These are phyloP conservation scores for Solanum dulcamara DNA, from an alignment of 257 asterid genomes.

Conservation along the genomic window DNA sequence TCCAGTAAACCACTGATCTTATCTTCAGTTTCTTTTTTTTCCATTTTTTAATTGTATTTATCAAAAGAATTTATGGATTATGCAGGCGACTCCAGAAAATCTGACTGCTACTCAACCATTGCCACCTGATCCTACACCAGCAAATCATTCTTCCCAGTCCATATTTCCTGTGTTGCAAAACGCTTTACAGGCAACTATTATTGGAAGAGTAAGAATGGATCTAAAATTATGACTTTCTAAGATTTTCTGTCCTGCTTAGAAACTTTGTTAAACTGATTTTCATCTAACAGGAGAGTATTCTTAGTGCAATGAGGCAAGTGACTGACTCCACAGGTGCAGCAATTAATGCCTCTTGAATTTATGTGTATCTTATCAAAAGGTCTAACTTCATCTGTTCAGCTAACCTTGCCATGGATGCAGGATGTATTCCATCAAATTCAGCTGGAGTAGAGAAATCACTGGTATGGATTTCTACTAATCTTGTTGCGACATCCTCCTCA, in stretches of 20 bases:
- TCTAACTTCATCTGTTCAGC: slow-evolving; percentile 9
- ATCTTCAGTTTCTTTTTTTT: neutral
- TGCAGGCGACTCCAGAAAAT: slow-evolving; percentile 57
- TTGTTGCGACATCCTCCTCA: neutral
- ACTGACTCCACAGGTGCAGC: slow-evolving; percentile 53
- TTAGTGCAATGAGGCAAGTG: slow-evolving; percentile 54
- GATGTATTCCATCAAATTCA: slow-evolving; percentile 13
- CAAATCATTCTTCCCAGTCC: slow-evolving; percentile 31
- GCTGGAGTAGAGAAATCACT: slow-evolving; percentile 40
- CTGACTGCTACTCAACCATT: slow-evolving; percentile 23
- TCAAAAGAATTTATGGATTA: slow-evolving; percentile 1
- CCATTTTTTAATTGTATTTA: neutral
- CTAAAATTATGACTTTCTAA: neutral
- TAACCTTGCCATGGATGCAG: slow-evolving; percentile 29
- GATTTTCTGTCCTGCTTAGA: neutral
- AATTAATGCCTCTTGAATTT: neutral
- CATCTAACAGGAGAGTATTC: slow-evolving; percentile 50
- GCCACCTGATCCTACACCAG: slow-evolving; percentile 37
- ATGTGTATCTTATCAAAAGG: neutral
- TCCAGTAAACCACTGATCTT: neutral
- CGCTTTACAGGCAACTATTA: slow-evolving; percentile 51
- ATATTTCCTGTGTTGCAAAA: slow-evolving; percentile 53
- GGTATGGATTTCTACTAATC: slow-evolving; percentile 28
- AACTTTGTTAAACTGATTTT: neutral
- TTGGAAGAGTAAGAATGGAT: slow-evolving; percentile 54